Evolutionary conservation across 805 yeast species (phyloP), one percentile per base, ranked within the genome.

Genomic region (Gaillardinia entomophila): DNA sequence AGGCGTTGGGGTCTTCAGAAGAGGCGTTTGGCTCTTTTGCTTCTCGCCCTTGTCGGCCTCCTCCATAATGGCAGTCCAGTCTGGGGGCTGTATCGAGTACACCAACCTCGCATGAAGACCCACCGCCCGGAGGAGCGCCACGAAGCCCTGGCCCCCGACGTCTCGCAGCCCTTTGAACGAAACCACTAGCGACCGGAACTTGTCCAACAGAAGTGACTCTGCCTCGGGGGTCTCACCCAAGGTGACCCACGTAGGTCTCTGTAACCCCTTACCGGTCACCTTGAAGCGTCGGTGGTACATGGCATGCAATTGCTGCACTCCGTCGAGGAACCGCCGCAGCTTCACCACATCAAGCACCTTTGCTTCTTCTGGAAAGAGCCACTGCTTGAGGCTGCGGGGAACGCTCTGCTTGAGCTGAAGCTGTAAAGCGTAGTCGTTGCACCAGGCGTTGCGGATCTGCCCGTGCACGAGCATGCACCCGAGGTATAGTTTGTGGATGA

Each of bases 11-110:
- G 22, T 19, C n/a, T n/a, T n/a, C n/a, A n/a, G n/a, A n/a, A n/a
- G n/a, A n/a, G n/a, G n/a, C n/a, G n/a, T n/a, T n/a, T n/a, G n/a
- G n/a, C n/a, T n/a, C n/a, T n/a, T n/a, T n/a, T n/a, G n/a, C n/a
- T n/a, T n/a, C 22, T 10, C 22, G 8, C 10, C 22, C 22, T 10
- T 6, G 10, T 6, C 22, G 10, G 22, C 22, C 8, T 19, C 24
- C 11, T n/a, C 24, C 24, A 11, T n/a, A 4, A 40, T 32, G 18
- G 41, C 34, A 0, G 88, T 79, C 42, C 79, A 84, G 51, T 92
- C 96, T 0, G 96, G 89, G 0, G 96, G 92, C 51, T 92, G 98
- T 20, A 89, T 49, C 0, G 96, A 89, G 45, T 81, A 79, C 0
- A 88, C 78, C 17, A 92, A 57, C 28, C 98, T 64, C 1, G 90